These are phyloP conservation scores for Suillus hirtellus DNA, from an alignment of 768 basidiomycete genomes.

Conservation along the genomic window DNA sequence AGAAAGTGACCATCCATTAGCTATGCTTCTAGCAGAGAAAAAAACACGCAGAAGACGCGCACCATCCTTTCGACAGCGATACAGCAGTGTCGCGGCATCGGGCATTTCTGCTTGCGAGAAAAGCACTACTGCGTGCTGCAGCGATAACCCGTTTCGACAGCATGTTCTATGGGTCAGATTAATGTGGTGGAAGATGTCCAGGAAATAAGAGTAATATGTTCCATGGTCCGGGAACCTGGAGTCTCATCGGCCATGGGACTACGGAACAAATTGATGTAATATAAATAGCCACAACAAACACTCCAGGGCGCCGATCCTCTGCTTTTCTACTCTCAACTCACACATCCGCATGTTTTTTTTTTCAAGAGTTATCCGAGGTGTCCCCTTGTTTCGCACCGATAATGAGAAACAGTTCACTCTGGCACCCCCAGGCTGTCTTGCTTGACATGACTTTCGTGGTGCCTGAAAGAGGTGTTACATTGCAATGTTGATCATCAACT, in stretches of 20 bases:
- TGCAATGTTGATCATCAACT: no score
- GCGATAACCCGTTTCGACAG: constrained; percentile 70
- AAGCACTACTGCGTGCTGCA: constrained; percentile 59
- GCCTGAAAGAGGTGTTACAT: neutral
- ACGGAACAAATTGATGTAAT: constrained; percentile 5
- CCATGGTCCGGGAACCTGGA: neutral
- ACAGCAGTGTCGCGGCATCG: constrained; percentile 28
- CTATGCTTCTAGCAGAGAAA: constrained; percentile 7
- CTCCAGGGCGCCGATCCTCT: neutral
- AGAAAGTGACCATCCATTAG: constrained; percentile 10
- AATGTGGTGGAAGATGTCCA: neutral
- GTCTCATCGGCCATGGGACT: neutral
- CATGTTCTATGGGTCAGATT: constrained; percentile 39
- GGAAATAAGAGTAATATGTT: constrained; percentile 4
- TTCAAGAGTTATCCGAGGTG: neutral
- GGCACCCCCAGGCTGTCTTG: neutral
- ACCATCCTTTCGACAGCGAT: constrained; percentile 51
- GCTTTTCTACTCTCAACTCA: constrained; percentile 2
- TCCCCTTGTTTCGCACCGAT: neutral
- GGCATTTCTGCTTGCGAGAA: constrained; percentile 39
- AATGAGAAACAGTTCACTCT: neutral
- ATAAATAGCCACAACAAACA: constrained; percentile 1
- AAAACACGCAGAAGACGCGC: constrained; percentile 26
- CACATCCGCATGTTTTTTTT: neutral
- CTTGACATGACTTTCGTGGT: neutral